Evolutionary conservation across 2,329 filamentous ascomycete species (phyloP), one percentile per base, ranked within the genome.

Genomic region (Calonectria hawksworthii): DNA sequence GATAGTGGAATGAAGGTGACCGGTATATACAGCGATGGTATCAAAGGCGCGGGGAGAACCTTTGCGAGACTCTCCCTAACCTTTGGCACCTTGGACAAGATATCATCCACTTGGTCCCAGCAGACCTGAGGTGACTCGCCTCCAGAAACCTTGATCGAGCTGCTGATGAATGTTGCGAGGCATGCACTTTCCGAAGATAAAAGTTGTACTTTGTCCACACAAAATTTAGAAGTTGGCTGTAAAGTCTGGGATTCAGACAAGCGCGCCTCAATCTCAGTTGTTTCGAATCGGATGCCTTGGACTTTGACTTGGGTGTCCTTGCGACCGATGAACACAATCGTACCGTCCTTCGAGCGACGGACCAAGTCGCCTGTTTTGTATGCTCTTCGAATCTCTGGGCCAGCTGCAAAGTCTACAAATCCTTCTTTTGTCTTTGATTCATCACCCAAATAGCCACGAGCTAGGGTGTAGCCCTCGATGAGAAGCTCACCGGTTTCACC

Each of bases 351-450:
- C 1, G 34, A 16, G 6, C 18, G 61, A 11, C 61, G 61, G 8
- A 47, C 61, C 38, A 64, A n/a, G 61, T 64, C 61, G 16, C 61
- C 61, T 28, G 61, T 64, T 28, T 64, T 64, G 36, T 64, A 64
- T 23, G 36, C 61, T 21, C 61, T 26, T 64, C 61, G n/a, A 41
- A n/a, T n/a, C 13, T 64, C 61, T n/a, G 23, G 26, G 4, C 61
- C 61, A 32, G 16, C 16, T 9, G 10, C 30, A 8, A 64, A 41
- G 23, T 47, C 38, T n/a, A 64, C 61, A 47, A 64, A 64, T 10
- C 26, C 38, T 8, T 64, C 61, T 13, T n/a, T 64, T 32, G 61
- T 64, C 23, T 64, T 64, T 14, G 16, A 1, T 9, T 64, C 61
- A 30, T 64, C 38, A 4, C 61, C 38, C 38, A 64, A 64, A 26